Base-by-base conservation (phyloP, 805 yeast genomes). In the Pichia californica region DNA sequence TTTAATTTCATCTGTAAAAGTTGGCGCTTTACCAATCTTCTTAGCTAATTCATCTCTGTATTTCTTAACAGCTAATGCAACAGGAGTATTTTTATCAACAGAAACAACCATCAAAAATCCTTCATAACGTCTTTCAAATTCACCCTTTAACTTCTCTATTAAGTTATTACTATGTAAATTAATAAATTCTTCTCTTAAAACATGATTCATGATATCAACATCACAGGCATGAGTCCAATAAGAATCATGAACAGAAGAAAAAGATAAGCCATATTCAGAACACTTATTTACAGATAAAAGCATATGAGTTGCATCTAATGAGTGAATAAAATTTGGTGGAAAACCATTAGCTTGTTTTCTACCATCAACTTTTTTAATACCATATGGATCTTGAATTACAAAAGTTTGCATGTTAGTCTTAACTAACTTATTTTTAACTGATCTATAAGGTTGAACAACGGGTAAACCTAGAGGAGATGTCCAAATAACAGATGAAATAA, bases 221-320 rank as follows among this genome's bases (percentile, higher is more conserved):
- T 86, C 91, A 39, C 77, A 68, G 1, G 99, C 97, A 60, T 93
- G 98, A 0, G 98, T 88, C 99, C 99, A 91, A 62, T 86, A 91
- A 0, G 98, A 91, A 61, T 91, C 99, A 63, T 91, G 99, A 20
- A 91, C 99, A 0, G 98, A 80, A 0, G 98, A 96, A 71, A 93
- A 91, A 11, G 79, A 69, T 39, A 93, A 63, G 0, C 76, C 78
- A 2, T 59, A 58, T 33, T 79, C 72, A 5, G 83, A 78, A 62
- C 96, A 88, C 20, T 79, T 79, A 40, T 77, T 70, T 0, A 97
- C 95, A 8, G 96, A 83, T 69, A 89, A 66, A 40, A 93, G 70
- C 99, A 91, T 93, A 61, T 91, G 99, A 0, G 96, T 83, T 1
- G 98, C 98, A 71, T 91, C 99, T 45, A 91, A 69, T 0, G 98